phyloP scores from a whole-genome alignment of 2,329 filamentous ascomycete species.

The Arthrobotrys sinensis region DNA sequence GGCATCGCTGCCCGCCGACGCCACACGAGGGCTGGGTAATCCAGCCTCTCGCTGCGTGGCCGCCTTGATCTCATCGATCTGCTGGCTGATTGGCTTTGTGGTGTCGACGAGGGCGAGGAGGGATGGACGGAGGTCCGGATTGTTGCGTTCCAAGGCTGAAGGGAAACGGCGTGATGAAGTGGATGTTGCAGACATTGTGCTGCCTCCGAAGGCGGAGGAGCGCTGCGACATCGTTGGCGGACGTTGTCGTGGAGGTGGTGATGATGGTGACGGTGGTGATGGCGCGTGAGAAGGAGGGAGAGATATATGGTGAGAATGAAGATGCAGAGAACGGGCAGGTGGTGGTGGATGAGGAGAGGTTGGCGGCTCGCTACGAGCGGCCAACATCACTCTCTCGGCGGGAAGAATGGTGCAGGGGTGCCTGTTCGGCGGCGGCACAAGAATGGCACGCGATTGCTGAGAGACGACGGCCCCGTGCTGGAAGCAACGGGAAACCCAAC shows the following conservation, averaged over 20 bases:
- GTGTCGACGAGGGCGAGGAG: slow-evolving; percentile 53
- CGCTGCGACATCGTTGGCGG: slow-evolving; percentile 27
- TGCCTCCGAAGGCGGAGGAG: slow-evolving; percentile 31
- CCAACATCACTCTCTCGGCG: too few relatives aligned
- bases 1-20: slow-evolving; percentile 13
- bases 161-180: slow-evolving; percentile 20
- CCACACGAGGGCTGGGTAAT: slow-evolving; percentile 6
- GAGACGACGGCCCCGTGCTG: too few relatives aligned
- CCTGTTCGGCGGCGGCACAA: too few relatives aligned
- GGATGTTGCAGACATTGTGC: slow-evolving; percentile 30
- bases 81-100: slow-evolving; percentile 45
- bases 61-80: slow-evolving; percentile 51
- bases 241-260: slow-evolving; percentile 15
- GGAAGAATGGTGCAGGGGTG: neutral
- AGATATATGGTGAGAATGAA: neutral
- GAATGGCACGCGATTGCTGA: too few relatives aligned
- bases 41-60: slow-evolving; percentile 25
- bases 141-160: slow-evolving; percentile 49
- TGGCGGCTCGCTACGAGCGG: neutral
- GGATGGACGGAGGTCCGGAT: slow-evolving; percentile 49
- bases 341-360: neutral
- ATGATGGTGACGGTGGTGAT: slow-evolving; percentile 17
- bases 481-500: neutral
- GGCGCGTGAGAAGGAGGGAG: slow-evolving; percentile 10
- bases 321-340: neutral